phyloP scores from a whole-genome alignment of 1,139 yeast genomes.

The Taphrina confusa region DNA sequence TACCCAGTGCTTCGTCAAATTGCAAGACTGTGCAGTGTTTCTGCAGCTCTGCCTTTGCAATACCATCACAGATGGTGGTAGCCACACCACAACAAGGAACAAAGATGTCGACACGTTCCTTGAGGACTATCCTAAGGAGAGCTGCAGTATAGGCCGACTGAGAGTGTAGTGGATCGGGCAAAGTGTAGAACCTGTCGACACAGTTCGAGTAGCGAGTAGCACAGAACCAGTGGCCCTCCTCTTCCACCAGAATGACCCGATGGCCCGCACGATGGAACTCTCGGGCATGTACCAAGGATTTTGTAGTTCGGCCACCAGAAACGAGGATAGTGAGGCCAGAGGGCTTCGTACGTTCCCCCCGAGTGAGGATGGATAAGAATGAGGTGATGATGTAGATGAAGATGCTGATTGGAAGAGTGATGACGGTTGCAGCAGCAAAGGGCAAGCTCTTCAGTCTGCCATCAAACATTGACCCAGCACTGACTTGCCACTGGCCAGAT shows the following conservation, averaged over 20 bases:
- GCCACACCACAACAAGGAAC: slow-evolving; percentile 31
- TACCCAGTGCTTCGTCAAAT: slow-evolving; percentile 14
- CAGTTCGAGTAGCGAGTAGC: slow-evolving; percentile 18
- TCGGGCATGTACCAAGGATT: slow-evolving; percentile 20
- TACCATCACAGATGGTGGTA: slow-evolving; percentile 24
- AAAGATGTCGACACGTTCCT: slow-evolving; percentile 17
- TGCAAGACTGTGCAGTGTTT: slow-evolving; percentile 20
- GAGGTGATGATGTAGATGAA: slow-evolving; percentile 5
- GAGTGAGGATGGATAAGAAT: slow-evolving; percentile 10
- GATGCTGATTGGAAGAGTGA: slow-evolving; percentile 13
- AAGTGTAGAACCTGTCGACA: slow-evolving; percentile 12
- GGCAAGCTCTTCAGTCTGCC: slow-evolving; percentile 15
- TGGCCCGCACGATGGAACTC: slow-evolving; percentile 23
- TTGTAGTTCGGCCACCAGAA: slow-evolving; percentile 24
- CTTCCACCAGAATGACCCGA: slow-evolving; percentile 18
- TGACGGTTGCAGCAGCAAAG: slow-evolving; percentile 5
- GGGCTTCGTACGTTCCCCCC: not conserved
- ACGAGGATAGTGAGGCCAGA: slow-evolving; percentile 19
- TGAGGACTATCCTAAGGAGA: slow-evolving; percentile 9
- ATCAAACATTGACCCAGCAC: too few species aligned
- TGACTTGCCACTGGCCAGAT: too few species aligned
- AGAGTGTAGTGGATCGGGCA: slow-evolving; percentile 16
- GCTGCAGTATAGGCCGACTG: slow-evolving; percentile 10
- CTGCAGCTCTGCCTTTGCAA: slow-evolving; percentile 21
- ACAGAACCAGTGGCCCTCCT: slow-evolving; percentile 14